phyloP scores from a whole-genome alignment of 768 basidiomycete species.

The Kockovaella imperatae region DNA sequence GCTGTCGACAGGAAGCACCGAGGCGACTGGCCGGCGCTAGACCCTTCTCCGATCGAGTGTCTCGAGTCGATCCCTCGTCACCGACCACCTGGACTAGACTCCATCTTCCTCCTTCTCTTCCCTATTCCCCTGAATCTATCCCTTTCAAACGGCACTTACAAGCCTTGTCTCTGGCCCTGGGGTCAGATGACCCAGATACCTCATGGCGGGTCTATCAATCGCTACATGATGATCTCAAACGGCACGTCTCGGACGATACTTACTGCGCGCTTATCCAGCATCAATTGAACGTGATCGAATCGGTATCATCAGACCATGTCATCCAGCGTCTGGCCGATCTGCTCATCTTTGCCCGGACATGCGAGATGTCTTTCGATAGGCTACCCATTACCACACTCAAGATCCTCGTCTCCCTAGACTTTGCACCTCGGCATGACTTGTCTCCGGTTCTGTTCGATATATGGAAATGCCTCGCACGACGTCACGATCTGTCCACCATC shows the following conservation, averaged over 20 bases:
- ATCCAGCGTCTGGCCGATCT: no score
- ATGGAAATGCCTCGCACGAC: no score
- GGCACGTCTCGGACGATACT: slow-evolving; percentile 24
- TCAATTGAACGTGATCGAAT: slow-evolving; percentile 16
- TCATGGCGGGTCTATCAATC: slow-evolving; percentile 25
- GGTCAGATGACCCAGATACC: slow-evolving; percentile 14
- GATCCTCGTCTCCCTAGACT: no score
- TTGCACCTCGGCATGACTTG: no score
- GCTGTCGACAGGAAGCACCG: slow-evolving; percentile 6
- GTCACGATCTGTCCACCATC: no score
- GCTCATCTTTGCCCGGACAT: no score
- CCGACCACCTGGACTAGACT: slow-evolving; percentile 1
- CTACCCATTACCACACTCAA: no score
- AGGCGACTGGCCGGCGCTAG: no score
- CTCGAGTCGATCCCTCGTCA: neutral
- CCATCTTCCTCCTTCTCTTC: slow-evolving; percentile 15
- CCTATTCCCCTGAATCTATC: slow-evolving; percentile 18
- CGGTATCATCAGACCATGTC: no score
- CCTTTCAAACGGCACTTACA: slow-evolving; percentile 34
- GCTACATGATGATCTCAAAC: slow-evolving; percentile 21
- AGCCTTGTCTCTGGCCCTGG: slow-evolving; percentile 19
- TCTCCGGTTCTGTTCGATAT: no score
- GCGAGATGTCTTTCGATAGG: no score
- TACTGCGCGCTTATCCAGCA: slow-evolving; percentile 21
- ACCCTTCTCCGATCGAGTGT: neutral